Evolutionary conservation across 176 grass and related monocot genomes (phyloP).

Genomic region (Eleusine indica): DNA sequence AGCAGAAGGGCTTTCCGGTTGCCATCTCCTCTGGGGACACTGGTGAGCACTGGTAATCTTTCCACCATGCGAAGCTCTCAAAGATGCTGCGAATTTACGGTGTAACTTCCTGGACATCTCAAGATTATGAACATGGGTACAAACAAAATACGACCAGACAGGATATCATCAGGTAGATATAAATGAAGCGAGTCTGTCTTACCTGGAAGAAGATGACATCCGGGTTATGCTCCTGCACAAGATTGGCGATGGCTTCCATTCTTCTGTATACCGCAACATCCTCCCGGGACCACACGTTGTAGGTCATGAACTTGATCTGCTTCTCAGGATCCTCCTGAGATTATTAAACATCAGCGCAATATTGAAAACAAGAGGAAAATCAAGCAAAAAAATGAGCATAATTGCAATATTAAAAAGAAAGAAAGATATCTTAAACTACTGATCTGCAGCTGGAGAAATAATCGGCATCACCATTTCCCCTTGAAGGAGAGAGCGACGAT

Average conservation of each 20-base stretch:
- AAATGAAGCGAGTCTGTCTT: not conserved
- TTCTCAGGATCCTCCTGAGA: too few relatives aligned
- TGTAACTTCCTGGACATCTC: slow-evolving; percentile 7
- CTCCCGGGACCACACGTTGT: slow-evolving; percentile 28
- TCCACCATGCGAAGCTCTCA: slow-evolving; percentile 10
- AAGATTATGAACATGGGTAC: not conserved
- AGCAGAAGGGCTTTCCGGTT: too few relatives aligned
- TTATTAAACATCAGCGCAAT: too few relatives aligned
- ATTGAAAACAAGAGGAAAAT: too few relatives aligned
- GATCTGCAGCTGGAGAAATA: too few relatives aligned
- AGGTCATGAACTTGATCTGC: slow-evolving; percentile 41
- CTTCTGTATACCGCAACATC: not conserved
- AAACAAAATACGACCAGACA: too few relatives aligned
- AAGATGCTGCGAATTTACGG: slow-evolving; percentile 18
- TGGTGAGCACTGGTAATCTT: not conserved
- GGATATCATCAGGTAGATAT: too few relatives aligned
- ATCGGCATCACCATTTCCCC: too few relatives aligned
- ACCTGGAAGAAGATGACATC: slow-evolving; percentile 42
- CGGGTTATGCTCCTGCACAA: not conserved
- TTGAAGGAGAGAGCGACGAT: too few relatives aligned
- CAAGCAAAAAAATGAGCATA: too few relatives aligned
- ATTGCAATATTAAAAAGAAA: too few relatives aligned
- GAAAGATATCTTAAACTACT: too few relatives aligned
- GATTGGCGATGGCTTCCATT: slow-evolving; percentile 6
- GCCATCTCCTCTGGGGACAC: not conserved